These are phyloP conservation scores for Solanum aculeatissimum DNA, from an alignment of 305 asterid species.

Conservation along the genomic window DNA sequence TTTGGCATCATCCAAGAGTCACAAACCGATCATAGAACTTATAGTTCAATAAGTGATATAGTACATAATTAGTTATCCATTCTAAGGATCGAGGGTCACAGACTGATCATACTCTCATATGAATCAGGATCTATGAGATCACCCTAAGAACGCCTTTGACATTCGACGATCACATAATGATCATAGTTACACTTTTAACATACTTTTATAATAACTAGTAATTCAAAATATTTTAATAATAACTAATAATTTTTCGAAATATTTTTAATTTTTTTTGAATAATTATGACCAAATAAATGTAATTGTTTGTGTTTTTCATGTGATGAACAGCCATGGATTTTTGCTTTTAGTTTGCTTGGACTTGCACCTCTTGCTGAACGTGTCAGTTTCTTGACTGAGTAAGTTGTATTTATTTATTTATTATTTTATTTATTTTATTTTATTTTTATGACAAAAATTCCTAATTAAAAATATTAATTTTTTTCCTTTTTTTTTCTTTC, in stretches of 20 bases:
- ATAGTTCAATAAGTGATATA: too few species aligned
- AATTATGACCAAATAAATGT: not conserved
- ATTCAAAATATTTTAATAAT: not conserved
- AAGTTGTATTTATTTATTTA: not conserved
- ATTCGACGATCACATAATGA: not conserved
- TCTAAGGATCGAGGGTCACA: too few species aligned
- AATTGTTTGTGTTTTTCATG: not conserved
- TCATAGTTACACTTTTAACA: too few species aligned
- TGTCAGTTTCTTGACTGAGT: constrained; percentile 39
- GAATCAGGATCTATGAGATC: too few species aligned
- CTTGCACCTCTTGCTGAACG: constrained; percentile 40
- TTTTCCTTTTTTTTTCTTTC: not conserved
- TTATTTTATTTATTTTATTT: not conserved
- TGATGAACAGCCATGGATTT: constrained; percentile 27
- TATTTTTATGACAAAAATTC: not conserved
- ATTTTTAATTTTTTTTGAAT: too few species aligned
- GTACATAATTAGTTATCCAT: too few species aligned
- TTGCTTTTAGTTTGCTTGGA: constrained; percentile 32
- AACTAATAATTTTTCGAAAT: not conserved
- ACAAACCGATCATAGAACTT: too few species aligned
- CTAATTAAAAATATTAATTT: not conserved
- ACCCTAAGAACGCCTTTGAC: not conserved
- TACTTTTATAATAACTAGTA: too few species aligned
- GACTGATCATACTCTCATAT: too few species aligned
- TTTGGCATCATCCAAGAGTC: too few species aligned